phyloP scores from a whole-genome alignment of 2,329 filamentous ascomycete species.

The Chaetothyriales sp. region DNA sequence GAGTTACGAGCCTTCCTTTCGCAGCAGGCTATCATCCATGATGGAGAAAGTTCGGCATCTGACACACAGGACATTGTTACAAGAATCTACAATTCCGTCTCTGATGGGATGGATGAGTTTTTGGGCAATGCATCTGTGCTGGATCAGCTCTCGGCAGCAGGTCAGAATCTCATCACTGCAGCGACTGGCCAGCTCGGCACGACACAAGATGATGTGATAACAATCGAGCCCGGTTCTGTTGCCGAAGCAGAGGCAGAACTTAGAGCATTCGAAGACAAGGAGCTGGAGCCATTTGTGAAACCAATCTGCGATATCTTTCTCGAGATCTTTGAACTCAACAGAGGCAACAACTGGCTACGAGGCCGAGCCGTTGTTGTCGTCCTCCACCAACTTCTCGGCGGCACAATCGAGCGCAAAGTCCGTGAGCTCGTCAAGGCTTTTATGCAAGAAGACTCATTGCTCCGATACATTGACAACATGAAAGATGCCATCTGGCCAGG shows the following conservation, averaged over 20 bases:
- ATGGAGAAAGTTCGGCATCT: constrained; percentile 48
- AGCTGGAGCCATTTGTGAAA: constrained; percentile 90
- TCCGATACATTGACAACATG: constrained; percentile 61
- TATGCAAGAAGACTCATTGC: constrained; percentile 62
- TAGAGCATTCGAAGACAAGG: constrained; percentile 78
- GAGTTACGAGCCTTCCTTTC: constrained; percentile 88
- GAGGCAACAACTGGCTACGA: constrained; percentile 92
- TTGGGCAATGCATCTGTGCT: constrained; percentile 89
- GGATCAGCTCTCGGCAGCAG: constrained; percentile 83
- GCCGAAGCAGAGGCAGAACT: constrained; percentile 86
- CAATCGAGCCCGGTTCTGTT: constrained; percentile 37
- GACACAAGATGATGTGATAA: constrained; percentile 18
- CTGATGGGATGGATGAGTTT: constrained; percentile 96
- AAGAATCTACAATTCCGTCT: constrained; percentile 88
- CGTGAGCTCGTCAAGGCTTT: constrained; percentile 66
- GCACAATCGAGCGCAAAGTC: constrained; percentile 90
- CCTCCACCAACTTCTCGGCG: constrained; percentile 84
- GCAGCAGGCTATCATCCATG: constrained; percentile 62
- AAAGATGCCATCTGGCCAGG: constrained; percentile 68
- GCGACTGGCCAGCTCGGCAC: constrained; percentile 38
- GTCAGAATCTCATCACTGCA: constrained; percentile 59
- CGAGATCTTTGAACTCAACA: constrained; percentile 86
- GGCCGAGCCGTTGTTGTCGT: constrained; percentile 93
- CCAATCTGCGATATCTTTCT: constrained; percentile 97
- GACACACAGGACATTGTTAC: constrained; percentile 74